These are phyloP conservation scores for Leccinellum luteum DNA, from an alignment of 768 basidiomycete species.

Conservation along the genomic window DNA sequence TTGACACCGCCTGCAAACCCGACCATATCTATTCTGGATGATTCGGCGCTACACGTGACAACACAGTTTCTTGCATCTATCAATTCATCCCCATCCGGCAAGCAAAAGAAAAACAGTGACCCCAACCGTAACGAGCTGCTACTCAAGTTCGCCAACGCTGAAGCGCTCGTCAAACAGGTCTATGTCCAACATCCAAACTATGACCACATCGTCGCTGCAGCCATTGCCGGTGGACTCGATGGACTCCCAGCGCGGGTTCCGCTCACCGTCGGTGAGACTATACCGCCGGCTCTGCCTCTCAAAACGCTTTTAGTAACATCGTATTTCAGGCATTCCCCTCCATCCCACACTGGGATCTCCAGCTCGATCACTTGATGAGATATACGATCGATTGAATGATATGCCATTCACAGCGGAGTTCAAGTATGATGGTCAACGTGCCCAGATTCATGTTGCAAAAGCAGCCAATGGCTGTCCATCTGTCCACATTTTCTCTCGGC, in stretches of 20 bases:
- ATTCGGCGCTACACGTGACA: slow-evolving; percentile 31
- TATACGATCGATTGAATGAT: slow-evolving; percentile 68
- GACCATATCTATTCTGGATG: slow-evolving; percentile 11
- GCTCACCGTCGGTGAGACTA: slow-evolving; percentile 62
- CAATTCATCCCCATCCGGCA: slow-evolving; percentile 13
- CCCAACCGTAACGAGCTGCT: slow-evolving; percentile 35
- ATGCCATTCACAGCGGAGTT: slow-evolving; percentile 81
- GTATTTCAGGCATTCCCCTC: slow-evolving; percentile 67
- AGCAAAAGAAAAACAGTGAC: slow-evolving; percentile 33
- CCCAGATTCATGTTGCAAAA: slow-evolving; percentile 65
- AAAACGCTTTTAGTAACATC: slow-evolving; percentile 9
- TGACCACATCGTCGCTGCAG: slow-evolving; percentile 60
- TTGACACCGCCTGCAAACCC: slow-evolving; percentile 45
- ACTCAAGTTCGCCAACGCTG: slow-evolving; percentile 51
- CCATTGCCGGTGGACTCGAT: slow-evolving; percentile 60
- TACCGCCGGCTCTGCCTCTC: neutral
- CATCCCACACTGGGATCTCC: slow-evolving; percentile 87
- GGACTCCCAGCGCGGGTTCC: slow-evolving; percentile 58
- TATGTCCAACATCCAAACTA: slow-evolving; percentile 81
- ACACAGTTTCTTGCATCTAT: slow-evolving; percentile 18
- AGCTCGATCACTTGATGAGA: slow-evolving; percentile 76
- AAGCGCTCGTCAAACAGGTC: slow-evolving; percentile 63
- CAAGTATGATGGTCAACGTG: slow-evolving; percentile 88
- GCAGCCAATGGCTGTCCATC: slow-evolving; percentile 25
- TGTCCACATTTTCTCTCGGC: slow-evolving; percentile 80